Base-by-base conservation (phyloP, 2,329 filamentous ascomycete genomes). In the Botrytis medusae region DNA sequence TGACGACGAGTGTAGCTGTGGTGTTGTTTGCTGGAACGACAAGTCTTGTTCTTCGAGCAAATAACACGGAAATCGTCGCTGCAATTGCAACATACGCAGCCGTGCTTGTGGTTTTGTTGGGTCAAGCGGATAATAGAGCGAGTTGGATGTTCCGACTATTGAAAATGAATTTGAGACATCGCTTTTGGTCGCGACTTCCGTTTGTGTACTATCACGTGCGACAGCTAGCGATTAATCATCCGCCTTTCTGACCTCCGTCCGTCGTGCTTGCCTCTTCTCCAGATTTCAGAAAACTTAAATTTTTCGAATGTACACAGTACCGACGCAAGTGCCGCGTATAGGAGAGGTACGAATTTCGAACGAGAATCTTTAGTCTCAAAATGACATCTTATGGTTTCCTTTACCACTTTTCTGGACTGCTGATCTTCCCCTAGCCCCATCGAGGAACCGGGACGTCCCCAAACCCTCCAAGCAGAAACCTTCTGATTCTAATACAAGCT, bases 1-100 rank as follows among this genome's bases (percentile, higher is more conserved):
- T 68, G 25, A 68, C 32, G 29, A 54, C 34, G 34, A 68, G 46
- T 42, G 22, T 57, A 25, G 65, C 46, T 40, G 65, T 57, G 46
- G 22, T 54, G 12, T 68, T 68, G 34, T 68, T 68, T 57, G 46
- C 65, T 29, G 48, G 46, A 9, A 68, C 42, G 10, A 68, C 63
- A 32, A 54, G 32, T 68, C 48, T 57, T 1, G 2, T 68, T 16
- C 63, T 67, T 22, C 48, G 46, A 1, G 65, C 46, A 42, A 57
- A 68, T 12, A 57, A 68, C 20, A 57, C 16, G 32, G 48, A 68
- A 8, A 40, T 14, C 1, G 44, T 42, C 8, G 48, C 65, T 3
- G 65, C 46, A 18, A 68, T 48, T 22, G 46, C 34, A 57, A 57
- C 46, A 22, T 57, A 42, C 16, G 65, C 44, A 54, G 48, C 46